Base-by-base conservation (phyloP, 2,329 filamentous ascomycete species). In the Fusarium paranaense region DNA sequence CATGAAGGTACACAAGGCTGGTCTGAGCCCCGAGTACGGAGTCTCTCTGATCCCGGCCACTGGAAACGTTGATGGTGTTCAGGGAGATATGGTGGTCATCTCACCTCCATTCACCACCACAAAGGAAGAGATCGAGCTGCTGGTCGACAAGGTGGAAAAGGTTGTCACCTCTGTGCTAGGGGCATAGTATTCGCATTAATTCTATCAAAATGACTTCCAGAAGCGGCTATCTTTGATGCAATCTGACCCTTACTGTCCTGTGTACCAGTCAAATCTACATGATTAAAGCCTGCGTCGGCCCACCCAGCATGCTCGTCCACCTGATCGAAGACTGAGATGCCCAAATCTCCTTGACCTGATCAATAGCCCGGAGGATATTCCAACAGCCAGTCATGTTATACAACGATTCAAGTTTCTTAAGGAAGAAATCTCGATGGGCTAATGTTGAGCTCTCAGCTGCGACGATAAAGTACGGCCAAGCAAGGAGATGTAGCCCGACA, bases 341-440 rank as follows among this genome's bases (percentile, higher is more conserved):
- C 75, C 75, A 77, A 30, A 77, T 77, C 16, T 76, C 73, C 22
- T 74, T 66, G 1, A 77, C 71, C 14, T 77, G 75, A 4, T 77
- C 75, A n/a, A 77, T 69, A 5, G 75, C 75, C 30, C 73, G 62
- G n/a, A 77, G 25, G 9, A 77, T 25, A 18, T 77, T 77, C 72
- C 72, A 76, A 1, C 75, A 77, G 0, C 75, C 72, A 1, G 75
- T 77, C 6, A 38, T 70, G 6, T 52, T 70, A 25, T 77, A 64
- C 0, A 77, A 6, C 0, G 75, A 74, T 1, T 71, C 66, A 10
- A 77, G 38, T 3, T 76, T 77, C 4, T 70, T 63, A 14, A 77
- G 37, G 20, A 77, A 77, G 59, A 77, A 77, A 8, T 74, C 59
- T 4, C 75, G 61, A 20, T 77, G 75, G 11, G 70, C 72, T 1